Percentiles rank a stretch among this genome's conserved stretches.
Evolutionary conservation across 2,329 filamentous ascomycete species (phyloP).

Genomic region (Aureobasidium sp.): DNA sequence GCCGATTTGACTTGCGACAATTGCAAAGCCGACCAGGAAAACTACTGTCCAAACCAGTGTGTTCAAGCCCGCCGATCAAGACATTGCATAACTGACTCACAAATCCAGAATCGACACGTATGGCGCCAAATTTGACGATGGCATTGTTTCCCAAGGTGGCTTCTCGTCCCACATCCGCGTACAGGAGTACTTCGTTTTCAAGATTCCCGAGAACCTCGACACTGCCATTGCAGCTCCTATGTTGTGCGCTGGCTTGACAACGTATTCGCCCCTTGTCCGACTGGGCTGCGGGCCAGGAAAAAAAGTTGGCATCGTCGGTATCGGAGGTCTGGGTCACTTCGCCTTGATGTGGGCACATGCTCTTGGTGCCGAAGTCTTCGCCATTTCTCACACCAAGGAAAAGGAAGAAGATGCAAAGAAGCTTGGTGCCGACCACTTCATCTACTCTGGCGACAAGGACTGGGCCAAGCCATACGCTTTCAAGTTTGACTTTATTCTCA

Average conservation of each 20-base stretch:
- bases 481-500: conserved; percentile 54
- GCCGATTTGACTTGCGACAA: conserved; percentile 47
- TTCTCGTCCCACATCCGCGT: conserved; percentile 49
- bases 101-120: conserved; percentile 26
- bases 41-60: conserved; percentile 26
- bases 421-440: conserved; percentile 52
- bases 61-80: not conserved
- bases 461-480: conserved; percentile 50
- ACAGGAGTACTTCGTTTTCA: conserved; percentile 50
- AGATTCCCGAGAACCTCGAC: conserved; percentile 43
- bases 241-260: conserved; percentile 68
- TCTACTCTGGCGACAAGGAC: conserved; percentile 48
- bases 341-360: conserved; percentile 63
- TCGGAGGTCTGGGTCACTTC: conserved; percentile 64
- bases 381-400: conserved; percentile 50
- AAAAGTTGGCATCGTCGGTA: conserved; percentile 60
- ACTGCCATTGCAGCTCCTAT: conserved; percentile 55
- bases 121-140: conserved; percentile 27
- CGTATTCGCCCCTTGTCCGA: conserved; percentile 59
- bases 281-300: conserved; percentile 62
- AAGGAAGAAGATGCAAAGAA: conserved; percentile 54
- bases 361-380: conserved; percentile 58
- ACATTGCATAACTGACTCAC: not conserved
- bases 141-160: conserved; percentile 56
- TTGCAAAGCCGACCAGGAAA: conserved; percentile 37